Conservation (phyloP, 2,329 filamentous ascomycete genomes). For the Hypomyces perniciosus region DNA sequence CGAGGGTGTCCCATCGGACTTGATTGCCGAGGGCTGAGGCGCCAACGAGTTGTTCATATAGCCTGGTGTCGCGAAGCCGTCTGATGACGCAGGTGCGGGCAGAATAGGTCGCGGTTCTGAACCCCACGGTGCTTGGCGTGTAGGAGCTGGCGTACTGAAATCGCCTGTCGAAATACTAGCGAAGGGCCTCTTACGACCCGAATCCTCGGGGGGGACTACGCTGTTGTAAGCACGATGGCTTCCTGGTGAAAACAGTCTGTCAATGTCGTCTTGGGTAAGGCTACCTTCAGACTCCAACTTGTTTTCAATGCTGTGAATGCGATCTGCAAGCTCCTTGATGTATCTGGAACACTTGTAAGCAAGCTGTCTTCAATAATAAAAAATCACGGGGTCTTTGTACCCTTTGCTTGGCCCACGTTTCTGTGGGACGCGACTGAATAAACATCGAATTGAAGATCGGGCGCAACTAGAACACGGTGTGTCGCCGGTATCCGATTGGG, state of each 20-base stretch:
- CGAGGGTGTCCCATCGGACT: conserved; percentile 31
- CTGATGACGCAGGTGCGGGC: conserved; percentile 33
- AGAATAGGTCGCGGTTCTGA: conserved; percentile 42
- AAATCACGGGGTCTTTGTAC: conserved; percentile 31
- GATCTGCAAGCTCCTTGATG: conserved; percentile 85
- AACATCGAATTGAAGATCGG: conserved; percentile 67
- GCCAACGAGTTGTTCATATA: conserved; percentile 40
- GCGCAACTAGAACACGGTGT: conserved; percentile 77
- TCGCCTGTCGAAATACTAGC: conserved; percentile 41
- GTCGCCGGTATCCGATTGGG: conserved; percentile 65
- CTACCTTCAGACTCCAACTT: conserved; percentile 55
- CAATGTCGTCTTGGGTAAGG: conserved; percentile 41
- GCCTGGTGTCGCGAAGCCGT: conserved; percentile 21
- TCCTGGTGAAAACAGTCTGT: conserved; percentile 33
- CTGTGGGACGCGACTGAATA: conserved; percentile 82
- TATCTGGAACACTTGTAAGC: conserved; percentile 48
- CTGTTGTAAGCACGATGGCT: conserved; percentile 25
- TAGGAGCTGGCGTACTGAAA: conserved; percentile 34
- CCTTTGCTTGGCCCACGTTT: conserved; percentile 88
- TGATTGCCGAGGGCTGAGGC: conserved; percentile 38
- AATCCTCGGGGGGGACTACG: conserved; percentile 24
- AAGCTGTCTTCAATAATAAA: not conserved
- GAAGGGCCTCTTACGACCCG: conserved; percentile 41
- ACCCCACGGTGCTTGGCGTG: conserved; percentile 41
- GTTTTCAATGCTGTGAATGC: conserved; percentile 75